Evolutionary conservation across 495 filamentous ascomycete species (phyloP).

Genomic region (Chaetomium fimeti): DNA sequence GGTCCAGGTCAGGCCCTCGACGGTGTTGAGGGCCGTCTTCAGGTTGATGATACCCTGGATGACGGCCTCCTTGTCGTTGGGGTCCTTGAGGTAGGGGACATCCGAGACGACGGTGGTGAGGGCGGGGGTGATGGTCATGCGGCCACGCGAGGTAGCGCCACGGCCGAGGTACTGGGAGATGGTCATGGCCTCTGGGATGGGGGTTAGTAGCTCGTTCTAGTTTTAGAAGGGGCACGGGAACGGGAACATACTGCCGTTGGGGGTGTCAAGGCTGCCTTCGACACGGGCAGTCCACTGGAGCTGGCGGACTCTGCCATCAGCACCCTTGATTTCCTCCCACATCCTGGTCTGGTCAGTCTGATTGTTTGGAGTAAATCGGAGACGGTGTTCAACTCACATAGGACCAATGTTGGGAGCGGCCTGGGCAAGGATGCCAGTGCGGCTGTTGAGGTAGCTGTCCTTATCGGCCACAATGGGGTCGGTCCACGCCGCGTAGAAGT

Average conservation of each 20-base stretch:
- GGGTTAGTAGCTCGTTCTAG: not conserved
- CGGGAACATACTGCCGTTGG: conserved; percentile 37
- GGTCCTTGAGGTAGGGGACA: conserved; percentile 54
- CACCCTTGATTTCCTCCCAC: conserved; percentile 59
- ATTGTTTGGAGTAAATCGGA: no score
- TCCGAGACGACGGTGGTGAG: conserved; percentile 56
- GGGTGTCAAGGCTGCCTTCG: conserved; percentile 50
- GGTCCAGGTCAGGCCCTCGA: conserved; percentile 54
- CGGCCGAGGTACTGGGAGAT: conserved; percentile 66
- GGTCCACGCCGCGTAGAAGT: conserved; percentile 62
- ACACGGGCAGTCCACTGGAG: conserved; percentile 65
- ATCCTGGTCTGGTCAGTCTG: conserved; percentile 33
- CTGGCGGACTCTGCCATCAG: conserved; percentile 63
- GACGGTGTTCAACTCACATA: conserved; percentile 39
- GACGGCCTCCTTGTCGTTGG: conserved; percentile 53
- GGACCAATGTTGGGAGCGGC: conserved; percentile 67
- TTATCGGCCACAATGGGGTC: conserved; percentile 41
- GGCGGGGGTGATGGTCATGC: conserved; percentile 58
- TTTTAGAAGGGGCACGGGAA: no score
- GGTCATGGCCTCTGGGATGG: conserved; percentile 51
- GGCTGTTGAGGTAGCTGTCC: conserved; percentile 41
- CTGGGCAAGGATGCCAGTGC: conserved; percentile 64
- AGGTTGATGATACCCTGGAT: conserved; percentile 60
- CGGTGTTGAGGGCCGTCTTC: conserved; percentile 51
- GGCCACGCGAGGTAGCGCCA: conserved; percentile 59